These are phyloP conservation scores for Friedmanniomyces endolithicus DNA, from an alignment of 495 filamentous ascomycete species.

Conservation along the genomic window DNA sequence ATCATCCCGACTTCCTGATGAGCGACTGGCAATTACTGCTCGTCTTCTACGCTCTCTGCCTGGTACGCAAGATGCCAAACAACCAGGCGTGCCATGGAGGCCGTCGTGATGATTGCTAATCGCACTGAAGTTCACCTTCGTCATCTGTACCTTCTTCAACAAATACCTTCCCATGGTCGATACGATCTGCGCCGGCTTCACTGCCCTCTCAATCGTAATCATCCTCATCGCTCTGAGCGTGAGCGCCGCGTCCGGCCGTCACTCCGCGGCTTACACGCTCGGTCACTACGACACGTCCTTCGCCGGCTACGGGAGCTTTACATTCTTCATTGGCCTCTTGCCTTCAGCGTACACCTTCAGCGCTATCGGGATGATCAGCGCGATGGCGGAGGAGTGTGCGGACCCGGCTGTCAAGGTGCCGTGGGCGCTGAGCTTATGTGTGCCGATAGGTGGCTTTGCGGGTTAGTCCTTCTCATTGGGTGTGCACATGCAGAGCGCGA, in stretches of 20 bases:
- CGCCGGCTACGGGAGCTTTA: conserved; percentile 6
- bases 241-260: neutral
- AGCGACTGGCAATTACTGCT: conserved; percentile 12
- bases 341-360: conserved; percentile 12
- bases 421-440: conserved; percentile 8
- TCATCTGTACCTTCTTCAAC: conserved; percentile 12
- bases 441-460: conserved; percentile 34
- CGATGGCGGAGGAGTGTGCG: conserved; percentile 11
- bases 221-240: conserved; percentile 7
- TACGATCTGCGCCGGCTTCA: conserved; percentile 8
- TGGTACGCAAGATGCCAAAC: neutral
- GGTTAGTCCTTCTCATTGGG: conserved; percentile 7
- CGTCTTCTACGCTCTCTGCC: conserved; percentile 12
- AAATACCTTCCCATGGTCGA: conserved; percentile 8
- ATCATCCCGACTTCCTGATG: conserved; percentile 8
- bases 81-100: neutral
- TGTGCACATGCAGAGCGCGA: too few species aligned
- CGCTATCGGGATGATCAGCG: conserved; percentile 9
- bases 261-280: conserved; percentile 4
- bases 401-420: conserved; percentile 11
- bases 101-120: neutral
- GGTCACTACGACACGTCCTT: conserved; percentile 9
- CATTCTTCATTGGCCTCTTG: conserved; percentile 13
- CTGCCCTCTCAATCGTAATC: conserved; percentile 1
- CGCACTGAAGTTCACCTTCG: neutral